Evolutionary conservation across 331 rosid genomes (phyloP).

Genomic region (Quercus phellos): DNA sequence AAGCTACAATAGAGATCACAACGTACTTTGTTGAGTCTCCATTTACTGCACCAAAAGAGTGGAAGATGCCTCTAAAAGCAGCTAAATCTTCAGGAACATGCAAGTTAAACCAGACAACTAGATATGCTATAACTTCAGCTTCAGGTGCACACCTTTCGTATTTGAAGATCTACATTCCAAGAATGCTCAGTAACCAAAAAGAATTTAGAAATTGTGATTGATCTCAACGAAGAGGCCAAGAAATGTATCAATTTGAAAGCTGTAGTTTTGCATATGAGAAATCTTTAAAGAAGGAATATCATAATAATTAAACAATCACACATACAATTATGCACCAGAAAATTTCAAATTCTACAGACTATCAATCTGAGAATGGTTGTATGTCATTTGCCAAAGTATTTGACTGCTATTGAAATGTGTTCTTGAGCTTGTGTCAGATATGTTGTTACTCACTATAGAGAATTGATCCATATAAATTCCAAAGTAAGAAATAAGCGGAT

Average conservation of each 20-base stretch:
- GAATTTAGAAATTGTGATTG: neutral
- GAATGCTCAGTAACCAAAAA: neutral
- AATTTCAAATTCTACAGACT: slow-evolving; percentile 8
- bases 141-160: neutral
- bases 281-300: neutral
- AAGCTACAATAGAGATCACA: neutral
- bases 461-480: slow-evolving; percentile 59
- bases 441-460: slow-evolving; percentile 32
- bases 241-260: no score
- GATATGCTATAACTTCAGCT: neutral
- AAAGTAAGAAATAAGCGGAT: slow-evolving; percentile 63
- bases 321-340: neutral
- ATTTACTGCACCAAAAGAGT: neutral
- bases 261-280: neutral
- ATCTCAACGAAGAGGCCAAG: no score
- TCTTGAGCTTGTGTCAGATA: slow-evolving; percentile 16
- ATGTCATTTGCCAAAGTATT: slow-evolving; percentile 22
- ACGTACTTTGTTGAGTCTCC: neutral
- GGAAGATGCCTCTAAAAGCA: neutral
- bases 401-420: slow-evolving; percentile 44
- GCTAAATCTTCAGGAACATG: neutral
- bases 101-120: neutral
- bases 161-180: neutral
- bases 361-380: slow-evolving; percentile 30
- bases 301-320: neutral